Evolutionary conservation across 2,329 filamentous ascomycete species (phyloP).

Genomic region (Thelonectria rubi): DNA sequence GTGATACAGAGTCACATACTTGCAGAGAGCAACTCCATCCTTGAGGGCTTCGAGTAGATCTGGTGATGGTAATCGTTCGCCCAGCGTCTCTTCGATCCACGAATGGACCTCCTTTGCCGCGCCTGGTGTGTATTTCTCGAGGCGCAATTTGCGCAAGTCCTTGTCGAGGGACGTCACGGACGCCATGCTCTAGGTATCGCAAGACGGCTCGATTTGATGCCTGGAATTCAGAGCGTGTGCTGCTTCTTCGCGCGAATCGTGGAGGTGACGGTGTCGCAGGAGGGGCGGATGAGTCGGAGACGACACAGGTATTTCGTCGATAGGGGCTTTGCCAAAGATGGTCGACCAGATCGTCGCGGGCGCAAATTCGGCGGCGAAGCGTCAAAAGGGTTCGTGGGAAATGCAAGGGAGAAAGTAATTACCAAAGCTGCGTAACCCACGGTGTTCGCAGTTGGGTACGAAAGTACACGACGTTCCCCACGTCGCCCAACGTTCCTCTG

Average conservation of each 20-base stretch:
- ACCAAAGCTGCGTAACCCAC: constrained; percentile 1
- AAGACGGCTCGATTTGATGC: neutral
- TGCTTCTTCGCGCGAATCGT: no score
- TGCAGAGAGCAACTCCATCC: constrained; percentile 93
- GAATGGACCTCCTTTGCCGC: constrained; percentile 84
- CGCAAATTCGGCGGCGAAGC: neutral
- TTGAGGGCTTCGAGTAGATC: constrained; percentile 89
- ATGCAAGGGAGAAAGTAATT: neutral
- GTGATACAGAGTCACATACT: constrained; percentile 61
- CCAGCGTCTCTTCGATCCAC: constrained; percentile 87
- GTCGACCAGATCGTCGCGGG: neutral
- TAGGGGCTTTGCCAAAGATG: constrained; percentile 20
- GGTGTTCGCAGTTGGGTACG: constrained; percentile 22
- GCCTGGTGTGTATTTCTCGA: constrained; percentile 91
- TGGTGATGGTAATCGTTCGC: constrained; percentile 73
- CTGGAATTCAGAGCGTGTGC: neutral
- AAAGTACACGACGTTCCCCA: constrained; percentile 12
- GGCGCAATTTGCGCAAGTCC: constrained; percentile 91
- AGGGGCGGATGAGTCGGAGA: constrained; percentile 9
- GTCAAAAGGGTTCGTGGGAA: neutral
- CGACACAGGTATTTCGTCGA: constrained; percentile 2
- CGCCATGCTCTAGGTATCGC: constrained; percentile 69
- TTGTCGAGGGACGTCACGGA: constrained; percentile 94
- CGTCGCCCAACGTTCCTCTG: constrained; percentile 22
- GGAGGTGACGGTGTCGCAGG: neutral